Conservation (phyloP, 495 filamentous ascomycete species). For the Diplogelasinospora grovesii region DNA sequence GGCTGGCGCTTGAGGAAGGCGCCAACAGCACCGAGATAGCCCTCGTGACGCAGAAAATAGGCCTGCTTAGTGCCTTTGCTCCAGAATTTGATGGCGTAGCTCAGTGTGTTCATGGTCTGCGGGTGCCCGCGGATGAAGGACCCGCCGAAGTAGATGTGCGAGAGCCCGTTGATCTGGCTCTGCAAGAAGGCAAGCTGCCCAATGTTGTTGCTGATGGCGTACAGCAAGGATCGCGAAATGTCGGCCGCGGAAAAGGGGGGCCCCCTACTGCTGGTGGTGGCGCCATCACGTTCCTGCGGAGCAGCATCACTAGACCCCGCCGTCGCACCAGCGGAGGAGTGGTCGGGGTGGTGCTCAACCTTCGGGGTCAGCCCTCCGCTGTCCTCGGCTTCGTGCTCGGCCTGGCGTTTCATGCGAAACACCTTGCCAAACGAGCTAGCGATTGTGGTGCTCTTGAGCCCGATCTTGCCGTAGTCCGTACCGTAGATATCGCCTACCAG, state of each 20-base stretch:
- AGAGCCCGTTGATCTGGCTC: conserved; percentile 81
- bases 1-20: conserved; percentile 91
- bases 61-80: conserved; percentile 88
- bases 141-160: conserved; percentile 94
- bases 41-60: conserved; percentile 93
- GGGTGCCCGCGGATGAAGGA: conserved; percentile 93
- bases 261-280: background rate
- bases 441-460: conserved; percentile 86
- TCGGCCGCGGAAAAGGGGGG: conserved; percentile 42
- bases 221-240: conserved; percentile 59
- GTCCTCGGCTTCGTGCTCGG: conserved; percentile 73
- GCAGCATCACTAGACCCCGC: too few species aligned
- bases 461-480: conserved; percentile 90
- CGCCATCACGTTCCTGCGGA: conserved; percentile 3
- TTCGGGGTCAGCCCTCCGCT: conserved; percentile 54
- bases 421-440: conserved; percentile 96
- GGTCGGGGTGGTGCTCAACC: conserved; percentile 25
- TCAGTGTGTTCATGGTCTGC: conserved; percentile 95
- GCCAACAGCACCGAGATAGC: conserved; percentile 92
- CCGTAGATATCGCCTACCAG: conserved; percentile 98
- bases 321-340: too few species aligned
- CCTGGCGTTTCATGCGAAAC: conserved; percentile 71
- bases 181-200: conserved; percentile 96
- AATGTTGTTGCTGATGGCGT: conserved; percentile 90
- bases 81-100: conserved; percentile 96